Conservation (phyloP, 2,329 filamentous ascomycete genomes). For the Corinectria fuckeliana region DNA sequence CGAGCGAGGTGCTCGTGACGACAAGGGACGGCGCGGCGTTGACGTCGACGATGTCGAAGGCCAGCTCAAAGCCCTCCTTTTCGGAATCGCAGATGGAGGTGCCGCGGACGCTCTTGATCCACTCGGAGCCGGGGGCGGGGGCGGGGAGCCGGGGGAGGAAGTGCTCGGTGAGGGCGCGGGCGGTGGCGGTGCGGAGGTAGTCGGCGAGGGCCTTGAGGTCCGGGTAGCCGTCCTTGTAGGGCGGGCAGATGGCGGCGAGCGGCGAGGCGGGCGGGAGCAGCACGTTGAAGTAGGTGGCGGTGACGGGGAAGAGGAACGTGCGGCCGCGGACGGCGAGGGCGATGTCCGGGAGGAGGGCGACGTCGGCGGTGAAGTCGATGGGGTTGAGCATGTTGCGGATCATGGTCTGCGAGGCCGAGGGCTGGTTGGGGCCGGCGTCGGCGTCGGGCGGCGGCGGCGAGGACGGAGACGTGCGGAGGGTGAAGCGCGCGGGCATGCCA, state of each 20-base stretch:
- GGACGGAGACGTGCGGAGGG: conserved; percentile 47
- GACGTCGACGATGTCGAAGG: conserved; percentile 40
- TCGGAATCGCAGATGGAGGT: conserved; percentile 41
- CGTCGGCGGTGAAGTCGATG: conserved; percentile 50
- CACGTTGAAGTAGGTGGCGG: conserved; percentile 54
- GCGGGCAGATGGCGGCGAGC: conserved; percentile 50
- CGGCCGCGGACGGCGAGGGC: conserved; percentile 53
- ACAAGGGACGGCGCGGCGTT: conserved; percentile 29
- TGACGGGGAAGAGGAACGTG: conserved; percentile 52
- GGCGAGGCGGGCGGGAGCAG: conserved; percentile 46
- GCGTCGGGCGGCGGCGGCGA: conserved; percentile 37
- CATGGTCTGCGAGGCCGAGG: conserved; percentile 52
- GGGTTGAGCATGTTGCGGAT: conserved; percentile 51
- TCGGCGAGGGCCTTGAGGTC: conserved; percentile 51
- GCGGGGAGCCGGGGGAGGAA: conserved; percentile 37
- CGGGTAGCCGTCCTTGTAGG: conserved; percentile 53
- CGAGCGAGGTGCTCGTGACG: conserved; percentile 28
- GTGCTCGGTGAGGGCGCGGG: conserved; percentile 49
- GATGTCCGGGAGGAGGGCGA: conserved; percentile 53
- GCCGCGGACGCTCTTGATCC: conserved; percentile 42
- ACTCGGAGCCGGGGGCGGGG: conserved; percentile 22
- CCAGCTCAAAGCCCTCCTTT: conserved; percentile 40
- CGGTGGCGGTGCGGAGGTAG: conserved; percentile 53
- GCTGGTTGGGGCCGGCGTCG: conserved; percentile 44
- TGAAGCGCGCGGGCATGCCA: conserved; percentile 53